Evolutionary conservation across 2,329 filamentous ascomycete species (phyloP).

Genomic region (Aspergillus intermedius): DNA sequence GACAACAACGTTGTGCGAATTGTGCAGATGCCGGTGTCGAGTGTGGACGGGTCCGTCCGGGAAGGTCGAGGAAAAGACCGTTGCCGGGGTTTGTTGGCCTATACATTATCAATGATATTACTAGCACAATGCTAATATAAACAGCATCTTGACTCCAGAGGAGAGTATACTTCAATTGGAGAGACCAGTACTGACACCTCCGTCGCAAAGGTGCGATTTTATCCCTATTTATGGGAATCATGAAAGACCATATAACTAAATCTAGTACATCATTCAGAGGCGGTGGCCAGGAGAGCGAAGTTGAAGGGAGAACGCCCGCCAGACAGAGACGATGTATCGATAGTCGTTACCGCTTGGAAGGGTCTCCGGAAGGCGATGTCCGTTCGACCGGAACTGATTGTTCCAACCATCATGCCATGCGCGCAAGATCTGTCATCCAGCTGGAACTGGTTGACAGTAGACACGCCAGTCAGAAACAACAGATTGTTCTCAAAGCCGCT

Average conservation of each 20-base stretch:
- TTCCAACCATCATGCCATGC: slow-evolving; percentile 19
- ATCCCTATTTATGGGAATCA: neutral
- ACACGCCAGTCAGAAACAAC: slow-evolving; percentile 12
- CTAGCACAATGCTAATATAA: neutral
- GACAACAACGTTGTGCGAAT: slow-evolving; percentile 16
- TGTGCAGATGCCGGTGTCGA: slow-evolving; percentile 17
- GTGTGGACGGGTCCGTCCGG: slow-evolving; percentile 15
- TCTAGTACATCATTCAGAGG: no score
- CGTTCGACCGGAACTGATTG: slow-evolving; percentile 1
- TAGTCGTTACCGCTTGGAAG: neutral
- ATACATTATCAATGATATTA: neutral
- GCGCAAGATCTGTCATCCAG: slow-evolving; percentile 19
- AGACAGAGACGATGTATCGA: neutral
- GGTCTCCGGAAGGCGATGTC: neutral
- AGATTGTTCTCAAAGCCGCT: slow-evolving; percentile 15
- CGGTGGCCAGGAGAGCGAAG: neutral
- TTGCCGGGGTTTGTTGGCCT: slow-evolving; percentile 8
- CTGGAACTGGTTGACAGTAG: slow-evolving; percentile 15
- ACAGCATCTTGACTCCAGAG: neutral
- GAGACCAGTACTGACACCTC: neutral
- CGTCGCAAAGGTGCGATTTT: neutral
- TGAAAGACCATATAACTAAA: no score
- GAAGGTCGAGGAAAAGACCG: slow-evolving; percentile 8
- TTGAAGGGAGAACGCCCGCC: neutral
- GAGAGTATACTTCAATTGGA: neutral